These are phyloP conservation scores for Fusarium sacchari DNA, from an alignment of 2,329 filamentous ascomycete genomes.

Conservation along the genomic window DNA sequence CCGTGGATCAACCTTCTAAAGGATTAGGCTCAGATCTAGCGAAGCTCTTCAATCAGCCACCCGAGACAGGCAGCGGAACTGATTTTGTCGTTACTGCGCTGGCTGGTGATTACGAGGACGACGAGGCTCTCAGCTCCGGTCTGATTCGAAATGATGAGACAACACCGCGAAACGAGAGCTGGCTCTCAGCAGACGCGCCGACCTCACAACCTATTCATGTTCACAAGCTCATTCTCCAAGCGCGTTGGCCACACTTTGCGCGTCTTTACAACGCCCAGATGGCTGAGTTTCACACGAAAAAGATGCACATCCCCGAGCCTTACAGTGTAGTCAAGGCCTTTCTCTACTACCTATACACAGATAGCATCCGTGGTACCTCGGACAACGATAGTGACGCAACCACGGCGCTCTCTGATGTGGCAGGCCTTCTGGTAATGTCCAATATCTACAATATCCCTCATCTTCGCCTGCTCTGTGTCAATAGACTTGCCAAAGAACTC, in stretches of 20 bases:
- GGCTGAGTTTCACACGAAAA: conserved; percentile 96
- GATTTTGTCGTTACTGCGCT: conserved; percentile 94
- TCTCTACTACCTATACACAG: conserved; percentile 95
- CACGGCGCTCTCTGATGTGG: conserved; percentile 83
- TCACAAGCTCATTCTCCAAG: conserved; percentile 91
- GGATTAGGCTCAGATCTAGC: conserved; percentile 87
- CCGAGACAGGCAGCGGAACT: conserved; percentile 84
- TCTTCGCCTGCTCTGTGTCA: conserved; percentile 88
- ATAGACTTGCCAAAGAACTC: conserved; percentile 87
- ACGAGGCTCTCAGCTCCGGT: conserved; percentile 67
- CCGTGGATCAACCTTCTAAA: conserved; percentile 66
- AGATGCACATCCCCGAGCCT: conserved; percentile 97
- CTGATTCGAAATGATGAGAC: conserved; percentile 58
- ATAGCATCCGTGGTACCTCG: conserved; percentile 75
- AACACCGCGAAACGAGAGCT: conserved; percentile 58
- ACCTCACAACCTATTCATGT: conserved; percentile 91
- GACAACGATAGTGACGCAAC: conserved; percentile 75
- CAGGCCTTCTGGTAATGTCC: conserved; percentile 94
- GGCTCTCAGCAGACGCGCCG: conserved; percentile 69
- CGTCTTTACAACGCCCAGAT: conserved; percentile 93
- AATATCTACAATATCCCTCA: conserved; percentile 98
- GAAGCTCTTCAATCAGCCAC: conserved; percentile 85
- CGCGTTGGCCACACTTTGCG: conserved; percentile 96
- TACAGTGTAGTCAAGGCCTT: conserved; percentile 95
- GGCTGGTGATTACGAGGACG: conserved; percentile 77